phyloP scores from a whole-genome alignment of 495 filamentous ascomycete genomes.

The Sporormia fimetaria region DNA sequence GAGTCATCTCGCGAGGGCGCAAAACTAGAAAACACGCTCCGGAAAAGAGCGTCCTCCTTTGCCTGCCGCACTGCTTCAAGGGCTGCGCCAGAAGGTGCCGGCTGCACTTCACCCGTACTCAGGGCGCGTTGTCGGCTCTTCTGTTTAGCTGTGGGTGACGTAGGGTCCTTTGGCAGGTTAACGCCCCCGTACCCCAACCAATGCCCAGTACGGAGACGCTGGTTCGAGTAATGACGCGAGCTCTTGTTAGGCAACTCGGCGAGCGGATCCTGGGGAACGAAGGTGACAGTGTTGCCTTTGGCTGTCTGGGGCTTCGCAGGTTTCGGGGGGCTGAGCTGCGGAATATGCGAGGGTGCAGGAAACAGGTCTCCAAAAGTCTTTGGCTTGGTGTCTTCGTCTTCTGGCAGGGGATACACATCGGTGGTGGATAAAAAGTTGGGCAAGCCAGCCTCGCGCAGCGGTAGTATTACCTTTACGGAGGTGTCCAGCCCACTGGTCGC shows the following conservation, averaged over 20 bases:
- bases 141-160: constrained; percentile 48
- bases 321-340: constrained; percentile 61
- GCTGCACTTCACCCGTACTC: constrained; percentile 52
- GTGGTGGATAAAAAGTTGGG: constrained; percentile 65
- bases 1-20: constrained; percentile 75
- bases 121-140: constrained; percentile 61
- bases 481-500: constrained; percentile 31
- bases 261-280: constrained; percentile 42
- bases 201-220: constrained; percentile 47
- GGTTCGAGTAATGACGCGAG: constrained; percentile 37
- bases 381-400: constrained; percentile 26
- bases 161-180: constrained; percentile 41
- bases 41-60: constrained; percentile 62
- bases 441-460: constrained; percentile 51
- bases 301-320: constrained; percentile 49
- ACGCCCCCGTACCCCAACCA: constrained; percentile 55
- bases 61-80: constrained; percentile 44
- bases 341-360: constrained; percentile 53
- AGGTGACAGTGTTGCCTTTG: constrained; percentile 49
- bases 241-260: constrained; percentile 41
- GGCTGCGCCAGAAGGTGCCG: constrained; percentile 35
- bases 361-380: constrained; percentile 73
- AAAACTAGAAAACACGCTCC: constrained; percentile 78
- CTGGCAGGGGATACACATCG: constrained; percentile 48
- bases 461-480: constrained; percentile 31